Evolutionary conservation across 1,284 basidiomycete species (phyloP).

Genomic region (Irpex sp.): DNA sequence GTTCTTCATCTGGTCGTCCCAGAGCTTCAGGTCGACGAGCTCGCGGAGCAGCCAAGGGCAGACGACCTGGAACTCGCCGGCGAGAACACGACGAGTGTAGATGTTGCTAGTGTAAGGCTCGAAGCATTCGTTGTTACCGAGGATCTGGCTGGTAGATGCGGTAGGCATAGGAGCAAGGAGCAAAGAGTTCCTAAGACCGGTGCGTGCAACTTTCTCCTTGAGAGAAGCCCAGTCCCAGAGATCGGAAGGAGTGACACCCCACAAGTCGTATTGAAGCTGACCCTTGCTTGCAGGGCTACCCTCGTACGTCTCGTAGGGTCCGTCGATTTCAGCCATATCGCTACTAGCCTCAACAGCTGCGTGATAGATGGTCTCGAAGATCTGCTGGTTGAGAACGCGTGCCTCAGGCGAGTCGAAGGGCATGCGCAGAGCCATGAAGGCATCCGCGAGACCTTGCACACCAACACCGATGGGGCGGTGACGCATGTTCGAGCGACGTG

Average conservation of each 20-base stretch:
- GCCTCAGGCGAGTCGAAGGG: constrained; percentile 94
- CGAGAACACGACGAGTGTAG: constrained; percentile 98
- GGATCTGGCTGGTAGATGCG: constrained; percentile 97
- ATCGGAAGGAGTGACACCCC: constrained; percentile 90
- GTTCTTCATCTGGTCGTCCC: constrained; percentile 99
- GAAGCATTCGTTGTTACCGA: constrained; percentile 99
- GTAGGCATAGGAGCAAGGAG: constrained; percentile 98
- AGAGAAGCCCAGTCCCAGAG: constrained; percentile 95
- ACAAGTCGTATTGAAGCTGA: constrained; percentile 92
- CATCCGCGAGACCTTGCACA: constrained; percentile 97
- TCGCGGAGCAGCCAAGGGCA: constrained; percentile 98
- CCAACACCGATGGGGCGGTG: constrained; percentile 98
- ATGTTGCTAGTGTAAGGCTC: constrained; percentile 98
- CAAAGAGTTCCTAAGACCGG: constrained; percentile 93
- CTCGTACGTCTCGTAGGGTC: constrained; percentile 89
- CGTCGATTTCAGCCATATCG: constrained; percentile 82
- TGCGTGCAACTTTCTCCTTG: constrained; percentile 86
- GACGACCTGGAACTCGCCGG: constrained; percentile 99
- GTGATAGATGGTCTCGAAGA: constrained; percentile 99
- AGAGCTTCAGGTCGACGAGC: constrained; percentile 92
- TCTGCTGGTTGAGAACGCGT: constrained; percentile 88
- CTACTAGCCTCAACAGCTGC: constrained; percentile 90
- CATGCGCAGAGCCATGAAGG: constrained; percentile 97
- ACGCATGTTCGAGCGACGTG: constrained; percentile 92
- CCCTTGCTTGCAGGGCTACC: constrained; percentile 91